Conservation (phyloP, 305 asterid species). For the Solanum hybrid region DNA sequence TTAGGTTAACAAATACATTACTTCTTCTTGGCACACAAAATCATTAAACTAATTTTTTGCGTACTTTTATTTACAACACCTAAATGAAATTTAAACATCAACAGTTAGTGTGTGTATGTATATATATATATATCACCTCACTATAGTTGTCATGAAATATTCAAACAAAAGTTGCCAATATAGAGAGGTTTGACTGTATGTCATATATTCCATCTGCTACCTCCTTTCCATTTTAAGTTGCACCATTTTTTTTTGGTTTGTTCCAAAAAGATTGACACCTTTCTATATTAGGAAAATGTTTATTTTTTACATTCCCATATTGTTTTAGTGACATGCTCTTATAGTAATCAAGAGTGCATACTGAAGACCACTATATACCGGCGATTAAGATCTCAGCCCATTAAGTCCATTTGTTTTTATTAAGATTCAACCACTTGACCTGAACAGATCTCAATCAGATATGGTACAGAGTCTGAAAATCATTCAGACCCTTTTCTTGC, state of each 20-base stretch:
- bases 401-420: neutral
- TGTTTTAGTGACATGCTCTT: neutral
- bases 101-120: too few species aligned
- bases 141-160: too few species aligned
- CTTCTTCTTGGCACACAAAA: neutral
- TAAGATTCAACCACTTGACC: neutral
- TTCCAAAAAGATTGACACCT: neutral
- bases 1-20: neutral
- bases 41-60: neutral
- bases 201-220: neutral
- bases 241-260: neutral
- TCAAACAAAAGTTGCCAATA: too few species aligned
- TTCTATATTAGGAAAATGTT: neutral
- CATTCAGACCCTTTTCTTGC: neutral
- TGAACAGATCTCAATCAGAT: neutral
- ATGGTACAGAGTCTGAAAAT: neutral
- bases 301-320: neutral
- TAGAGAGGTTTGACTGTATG: neutral
- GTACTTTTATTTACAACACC: neutral
- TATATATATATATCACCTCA: too few species aligned
- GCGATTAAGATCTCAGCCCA: neutral
- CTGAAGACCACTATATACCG: neutral
- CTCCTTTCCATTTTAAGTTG: neutral
- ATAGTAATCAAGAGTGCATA: neutral
- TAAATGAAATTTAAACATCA: neutral